Base-by-base conservation (phyloP, 257 asterid species). In the Solanum gracilifrons region DNA sequence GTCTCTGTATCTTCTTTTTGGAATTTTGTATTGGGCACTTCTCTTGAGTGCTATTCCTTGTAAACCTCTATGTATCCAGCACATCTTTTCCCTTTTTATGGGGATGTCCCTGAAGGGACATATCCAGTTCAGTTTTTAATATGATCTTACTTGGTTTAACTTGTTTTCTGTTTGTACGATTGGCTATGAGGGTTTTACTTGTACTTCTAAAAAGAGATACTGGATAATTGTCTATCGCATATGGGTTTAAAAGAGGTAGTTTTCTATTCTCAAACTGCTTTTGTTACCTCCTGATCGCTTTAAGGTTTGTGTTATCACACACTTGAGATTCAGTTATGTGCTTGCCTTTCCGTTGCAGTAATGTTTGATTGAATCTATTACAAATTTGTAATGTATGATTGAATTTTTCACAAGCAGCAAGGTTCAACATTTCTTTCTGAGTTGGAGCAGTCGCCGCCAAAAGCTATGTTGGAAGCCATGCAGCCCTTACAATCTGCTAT, bases 391-490 rank as follows among this genome's bases (percentile, higher is more conserved):
- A 27, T 82, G 39, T 51, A 82, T 48, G 69, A 87, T 84, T 88
- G 86, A 41, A 85, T 86, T 83, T 36, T 31, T 72, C 86, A 88
- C 91, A 84, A 91, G 93, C 98, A 97, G 99, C 99, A 95, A 92
- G 98, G 95, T 37, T 91, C 98, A 86, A 64, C 93, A 83, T 93
- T 92, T 89, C 98, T 97, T 23, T 90, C 99, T 62, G 98, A 95
- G 68, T 86, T 97, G 94, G 98, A 97, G 83, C 99, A 97, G 88
- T 93, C 98, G 82, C 98, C 97, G 7, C 95, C 98, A 82, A 94
- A 96, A 86, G 55, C 94, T 25, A 82, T 95, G 71, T 83, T 95
- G 93, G 98, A 96, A 79, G 92, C 97, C 86, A 91, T 97, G 98
- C 94, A 94, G 91, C 91, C 97, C 89, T 95, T 97, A 89, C 89